These are phyloP conservation scores for Vitis cinerea DNA, from an alignment of 164 flowering plant species.

Conservation along the genomic window DNA sequence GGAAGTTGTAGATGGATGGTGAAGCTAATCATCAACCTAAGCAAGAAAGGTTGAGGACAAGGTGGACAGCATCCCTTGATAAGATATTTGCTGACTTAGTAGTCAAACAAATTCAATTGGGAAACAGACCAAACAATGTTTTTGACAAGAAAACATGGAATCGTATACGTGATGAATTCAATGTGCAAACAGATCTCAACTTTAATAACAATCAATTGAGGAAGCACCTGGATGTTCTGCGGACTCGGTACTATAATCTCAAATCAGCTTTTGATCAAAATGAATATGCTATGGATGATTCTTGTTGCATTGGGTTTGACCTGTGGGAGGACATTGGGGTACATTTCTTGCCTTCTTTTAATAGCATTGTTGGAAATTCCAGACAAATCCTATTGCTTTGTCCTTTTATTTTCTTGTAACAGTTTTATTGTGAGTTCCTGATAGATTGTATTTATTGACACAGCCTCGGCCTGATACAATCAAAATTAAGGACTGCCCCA, in stretches of 20 bases:
- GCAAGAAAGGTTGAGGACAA: slow-evolving; percentile 62
- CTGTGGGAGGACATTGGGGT: slow-evolving; percentile 63
- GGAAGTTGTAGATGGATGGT: slow-evolving; percentile 34
- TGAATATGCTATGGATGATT: slow-evolving; percentile 40
- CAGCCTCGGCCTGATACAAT: slow-evolving; percentile 43
- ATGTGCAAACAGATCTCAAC: slow-evolving; percentile 44
- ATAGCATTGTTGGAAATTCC: too few species aligned
- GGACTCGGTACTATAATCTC: slow-evolving; percentile 48
- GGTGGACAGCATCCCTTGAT: slow-evolving; percentile 63
- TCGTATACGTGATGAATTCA: slow-evolving; percentile 53
- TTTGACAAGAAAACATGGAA: slow-evolving; percentile 72
- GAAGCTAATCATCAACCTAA: slow-evolving; percentile 40
- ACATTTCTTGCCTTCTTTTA: slow-evolving; percentile 3
- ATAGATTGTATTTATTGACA: slow-evolving; percentile 27
- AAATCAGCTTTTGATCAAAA: slow-evolving; percentile 50
- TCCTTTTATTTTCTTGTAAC: not conserved
- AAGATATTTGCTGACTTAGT: slow-evolving; percentile 67
- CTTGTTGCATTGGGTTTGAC: slow-evolving; percentile 45
- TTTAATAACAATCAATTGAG: slow-evolving; percentile 68
- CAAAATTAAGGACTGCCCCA: slow-evolving; percentile 64
- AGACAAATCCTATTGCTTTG: too few species aligned
- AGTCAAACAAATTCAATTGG: slow-evolving; percentile 50
- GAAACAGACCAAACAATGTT: slow-evolving; percentile 50
- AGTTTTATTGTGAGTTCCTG: not conserved
- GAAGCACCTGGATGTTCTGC: slow-evolving; percentile 64